Conservation (phyloP, 2,329 filamentous ascomycete genomes). For the Pseudocercospora pini-densiflorae region DNA sequence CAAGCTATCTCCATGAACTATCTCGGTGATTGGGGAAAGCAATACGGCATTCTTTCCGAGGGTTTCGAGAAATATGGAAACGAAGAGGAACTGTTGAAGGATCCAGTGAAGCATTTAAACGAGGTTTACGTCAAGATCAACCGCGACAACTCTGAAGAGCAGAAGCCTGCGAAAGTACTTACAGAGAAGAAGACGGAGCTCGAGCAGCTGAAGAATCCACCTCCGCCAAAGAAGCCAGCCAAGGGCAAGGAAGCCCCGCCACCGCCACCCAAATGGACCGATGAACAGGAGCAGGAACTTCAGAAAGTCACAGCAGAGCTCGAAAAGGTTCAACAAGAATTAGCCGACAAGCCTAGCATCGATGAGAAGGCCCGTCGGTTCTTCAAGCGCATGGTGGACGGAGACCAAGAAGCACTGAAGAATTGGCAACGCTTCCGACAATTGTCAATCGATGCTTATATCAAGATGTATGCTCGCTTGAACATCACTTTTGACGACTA, state of each 20-base stretch:
- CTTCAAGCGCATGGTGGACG: constrained; percentile 71
- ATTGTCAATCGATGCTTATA: constrained; percentile 67
- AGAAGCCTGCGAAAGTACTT: constrained; percentile 63
- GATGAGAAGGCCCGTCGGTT: constrained; percentile 76
- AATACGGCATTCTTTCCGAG: constrained; percentile 72
- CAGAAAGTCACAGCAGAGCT: constrained; percentile 53
- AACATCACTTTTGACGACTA: constrained; percentile 70
- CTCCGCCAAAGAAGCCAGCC: constrained; percentile 45
- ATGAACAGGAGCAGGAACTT: constrained; percentile 55
- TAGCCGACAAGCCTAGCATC: constrained; percentile 59
- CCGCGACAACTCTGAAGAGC: constrained; percentile 65
- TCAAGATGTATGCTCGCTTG: constrained; percentile 65
- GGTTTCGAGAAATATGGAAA: constrained; percentile 76
- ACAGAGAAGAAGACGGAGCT: constrained; percentile 49
- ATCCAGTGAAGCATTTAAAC: constrained; percentile 82
- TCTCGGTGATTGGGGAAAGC: constrained; percentile 79
- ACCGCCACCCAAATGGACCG: constrained; percentile 40
- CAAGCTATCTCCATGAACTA: constrained; percentile 75
- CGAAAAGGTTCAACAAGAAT: constrained; percentile 53
- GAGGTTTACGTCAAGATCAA: constrained; percentile 81
- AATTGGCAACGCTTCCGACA: constrained; percentile 69
- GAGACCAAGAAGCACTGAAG: constrained; percentile 61
- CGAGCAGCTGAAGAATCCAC: constrained; percentile 45
- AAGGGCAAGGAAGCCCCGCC: constrained; percentile 52
- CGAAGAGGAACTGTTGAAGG: constrained; percentile 70